Conservation (phyloP, 2,329 filamentous ascomycete species). For the Fusarium foetens region DNA sequence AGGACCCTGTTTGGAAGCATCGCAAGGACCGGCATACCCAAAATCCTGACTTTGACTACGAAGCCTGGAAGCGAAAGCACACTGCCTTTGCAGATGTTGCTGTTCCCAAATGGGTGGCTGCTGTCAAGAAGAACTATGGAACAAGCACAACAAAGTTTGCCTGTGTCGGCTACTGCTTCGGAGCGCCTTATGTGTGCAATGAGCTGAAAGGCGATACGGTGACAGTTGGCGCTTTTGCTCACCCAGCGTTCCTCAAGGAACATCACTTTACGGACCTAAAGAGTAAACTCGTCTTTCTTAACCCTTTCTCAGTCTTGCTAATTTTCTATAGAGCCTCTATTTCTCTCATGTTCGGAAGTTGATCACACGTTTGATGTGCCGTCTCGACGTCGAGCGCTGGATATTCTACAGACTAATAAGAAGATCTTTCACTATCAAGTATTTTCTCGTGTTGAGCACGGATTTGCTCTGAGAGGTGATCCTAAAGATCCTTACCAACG, state of each 20-base stretch:
- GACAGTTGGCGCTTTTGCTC: constrained; percentile 1
- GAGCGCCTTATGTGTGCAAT: constrained; percentile 5
- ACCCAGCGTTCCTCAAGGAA: constrained; percentile 8
- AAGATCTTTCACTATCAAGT: constrained; percentile 2
- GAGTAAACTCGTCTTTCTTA: neutral
- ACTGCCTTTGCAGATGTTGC: neutral
- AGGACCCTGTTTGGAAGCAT: constrained; percentile 13
- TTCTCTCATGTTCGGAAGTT: constrained; percentile 5
- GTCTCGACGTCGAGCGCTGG: constrained; percentile 1
- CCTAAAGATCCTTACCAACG: neutral
- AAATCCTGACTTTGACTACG: constrained; percentile 1
- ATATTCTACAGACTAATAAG: neutral
- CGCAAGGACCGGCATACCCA: neutral
- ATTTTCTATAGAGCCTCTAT: neutral
- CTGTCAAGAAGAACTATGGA: neutral
- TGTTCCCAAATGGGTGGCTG: neutral
- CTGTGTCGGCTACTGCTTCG: constrained; percentile 6
- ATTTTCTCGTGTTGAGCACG: constrained; percentile 7
- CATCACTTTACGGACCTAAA: neutral
- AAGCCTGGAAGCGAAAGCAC: constrained; percentile 6
- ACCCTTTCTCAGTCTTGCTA: too few relatives aligned
- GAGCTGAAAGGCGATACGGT: neutral
- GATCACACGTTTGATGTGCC: constrained; percentile 10
- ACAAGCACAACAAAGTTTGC: neutral
- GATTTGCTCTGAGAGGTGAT: neutral